Base-by-base conservation (phyloP, 2,329 filamentous ascomycete genomes). In the Penicillium sp. region DNA sequence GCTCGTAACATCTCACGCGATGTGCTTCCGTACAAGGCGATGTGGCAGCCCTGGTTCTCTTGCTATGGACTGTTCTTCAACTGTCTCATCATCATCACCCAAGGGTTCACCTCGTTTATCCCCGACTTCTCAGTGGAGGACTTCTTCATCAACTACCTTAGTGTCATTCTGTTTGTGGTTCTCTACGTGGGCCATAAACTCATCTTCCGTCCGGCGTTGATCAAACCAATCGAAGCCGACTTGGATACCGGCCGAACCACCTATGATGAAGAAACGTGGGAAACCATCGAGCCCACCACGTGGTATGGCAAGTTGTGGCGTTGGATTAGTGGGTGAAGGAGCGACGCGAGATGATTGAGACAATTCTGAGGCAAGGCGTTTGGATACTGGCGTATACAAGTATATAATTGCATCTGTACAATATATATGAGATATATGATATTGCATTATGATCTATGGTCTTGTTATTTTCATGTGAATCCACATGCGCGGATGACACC, bases 51-150 rank as follows among this genome's bases (percentile, higher is more conserved):
- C 0, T 84, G 68, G 54, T 68, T 82, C 22, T 73, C 79, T 0
- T 79, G 70, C 61, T 82, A 80, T 52, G 81, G 80, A 1, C 65
- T 84, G 3, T 75, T 79, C 57, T 81, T 82, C 64, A 81, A 75
- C 60, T 44, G 74, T 2, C 59, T 84, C 33, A 79, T 85, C 47
- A 71, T 79, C 31, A 37, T 85, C 20, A 84, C 81, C 0, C 79
- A 79, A 54, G 82, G 81, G 3, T 85, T 84, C 62, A 77, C 77
- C 11, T 71, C 74, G 5, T 84, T 84, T 54, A 79, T 84, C 29
- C 65, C 63, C 0, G 23, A 41, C 9, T 85, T 80, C 75, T 65
- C 65, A 50, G 72, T 72, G 2, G 67, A 69, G 42, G 65, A 70
- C 25, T 85, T 85, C 52, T 82, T 84, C 45, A 71, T 76, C 2